phyloP scores from a whole-genome alignment of 2,329 filamentous ascomycete species.

The Huntiella decipiens region DNA sequence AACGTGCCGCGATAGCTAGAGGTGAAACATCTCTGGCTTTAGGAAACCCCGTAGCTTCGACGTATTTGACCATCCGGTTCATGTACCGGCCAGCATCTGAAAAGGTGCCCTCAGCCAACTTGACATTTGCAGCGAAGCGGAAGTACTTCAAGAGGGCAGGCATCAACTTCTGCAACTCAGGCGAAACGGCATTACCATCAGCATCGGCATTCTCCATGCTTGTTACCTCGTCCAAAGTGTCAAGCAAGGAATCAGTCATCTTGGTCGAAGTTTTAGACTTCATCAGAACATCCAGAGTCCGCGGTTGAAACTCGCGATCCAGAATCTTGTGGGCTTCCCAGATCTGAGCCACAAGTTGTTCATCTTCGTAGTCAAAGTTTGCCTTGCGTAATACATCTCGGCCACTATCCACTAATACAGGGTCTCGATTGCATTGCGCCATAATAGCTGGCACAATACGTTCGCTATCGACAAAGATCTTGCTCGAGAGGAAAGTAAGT shows the following conservation, averaged over 20 bases:
- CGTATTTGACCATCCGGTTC: no score
- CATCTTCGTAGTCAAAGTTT: conserved; percentile 53
- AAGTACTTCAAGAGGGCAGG: conserved; percentile 72
- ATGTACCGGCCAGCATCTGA: conserved; percentile 23
- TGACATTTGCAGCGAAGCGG: conserved; percentile 67
- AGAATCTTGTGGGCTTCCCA: conserved; percentile 57
- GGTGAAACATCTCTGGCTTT: no score
- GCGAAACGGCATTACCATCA: not conserved
- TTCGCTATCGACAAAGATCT: conserved; percentile 67
- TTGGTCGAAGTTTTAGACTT: conserved; percentile 58
- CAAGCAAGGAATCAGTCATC: conserved; percentile 29
- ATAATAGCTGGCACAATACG: conserved; percentile 70
- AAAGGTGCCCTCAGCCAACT: conserved; percentile 37
- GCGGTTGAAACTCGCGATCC: conserved; percentile 55
- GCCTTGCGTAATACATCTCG: conserved; percentile 77
- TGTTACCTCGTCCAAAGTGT: conserved; percentile 31
- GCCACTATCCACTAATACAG: conserved; percentile 61
- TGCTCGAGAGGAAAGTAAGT: conserved; percentile 58
- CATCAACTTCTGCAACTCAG: conserved; percentile 56
- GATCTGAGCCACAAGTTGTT: conserved; percentile 40
- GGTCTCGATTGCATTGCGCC: conserved; percentile 67
- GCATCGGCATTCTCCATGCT: not conserved
- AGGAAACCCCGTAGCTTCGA: no score
- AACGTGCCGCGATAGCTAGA: no score
- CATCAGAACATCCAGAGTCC: conserved; percentile 54